Base-by-base conservation (phyloP, 768 basidiomycete species). In the Trametes sanguinea region DNA sequence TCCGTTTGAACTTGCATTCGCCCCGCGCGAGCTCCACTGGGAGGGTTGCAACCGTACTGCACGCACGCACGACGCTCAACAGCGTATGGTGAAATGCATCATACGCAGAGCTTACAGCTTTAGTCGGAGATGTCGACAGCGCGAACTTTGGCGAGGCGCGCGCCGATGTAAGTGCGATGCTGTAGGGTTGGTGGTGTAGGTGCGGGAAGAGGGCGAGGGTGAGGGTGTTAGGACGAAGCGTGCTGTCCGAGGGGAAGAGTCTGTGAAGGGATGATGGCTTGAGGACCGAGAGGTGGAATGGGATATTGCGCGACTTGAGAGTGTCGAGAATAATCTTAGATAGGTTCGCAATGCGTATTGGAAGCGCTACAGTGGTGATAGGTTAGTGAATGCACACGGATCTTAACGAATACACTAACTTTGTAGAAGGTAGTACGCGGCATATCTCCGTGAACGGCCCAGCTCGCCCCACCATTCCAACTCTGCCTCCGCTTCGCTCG, bases 381-480 rank as follows among this genome's bases (percentile, higher is more conserved):
- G 13, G 7, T n/a, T n/a, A 43, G 42, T 43, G 42, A 3, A 16
- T 43, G 14, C 5, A 43, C 13, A 43, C 5, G 9, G 5, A 43
- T 11, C 11, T 37, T 37, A 6, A 6, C 35, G 35, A 6, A 37
- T 11, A 10, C 5, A 78, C 87, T 67, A 69, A 95, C 93, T 91
- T 77, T 95, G 90, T 1, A 95, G 64, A 30, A 95, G 78, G 73
- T 90, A 94, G 69, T 83, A 76, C 3, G 81, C 80, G 9, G 88
- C 79, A 17, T 78, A 81, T 54, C 74, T 65, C 30, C 77, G 69
- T 3, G 89, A 92, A 35, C 84, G 80, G 64, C 88, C 86, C 44
- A 90, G 72, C 32, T 85, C 81, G 14, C 81, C 80, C 95, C 95
- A 98, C 89, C 90, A 97, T 47, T 90, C 84, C 17, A 90, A 85